Base-by-base conservation (phyloP, 805 yeast species). In the Schwanniomyces occidentalis region DNA sequence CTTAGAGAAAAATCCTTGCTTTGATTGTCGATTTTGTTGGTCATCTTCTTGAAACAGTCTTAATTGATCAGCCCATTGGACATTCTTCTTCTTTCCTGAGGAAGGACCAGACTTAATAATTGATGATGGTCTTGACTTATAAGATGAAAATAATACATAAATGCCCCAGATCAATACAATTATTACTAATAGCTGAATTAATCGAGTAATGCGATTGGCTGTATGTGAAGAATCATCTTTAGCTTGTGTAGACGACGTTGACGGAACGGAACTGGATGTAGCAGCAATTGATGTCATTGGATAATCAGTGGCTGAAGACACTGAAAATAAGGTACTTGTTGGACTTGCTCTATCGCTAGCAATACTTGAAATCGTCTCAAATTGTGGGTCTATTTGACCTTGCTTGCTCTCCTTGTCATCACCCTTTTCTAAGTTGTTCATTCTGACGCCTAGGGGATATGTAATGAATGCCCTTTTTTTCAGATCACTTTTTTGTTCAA, bases 51-150 rank as follows among this genome's bases (percentile, higher is more conserved):
- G 63, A 38, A 57, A 58, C 26, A 49, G 51, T 38, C 64, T 47
- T 36, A 69, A 46, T 48, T 65, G 69, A 41, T 69, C 73, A 8
- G 73, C 73, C 75, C 75, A 69, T 49, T 63, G 73, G 10, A 69
- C 75, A 32, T 67, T 68, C 49, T 69, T 69, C 54, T 65, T 67
- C 34, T 54, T 60, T 1, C 60, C 58, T 9, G 57, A 35, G 3
- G 52, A 32, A 4, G 61, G 41, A 4, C 63, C 49, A 5, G 65
- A 54, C 35, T 63, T 65, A 46, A 69, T 67, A 30, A 69, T 69
- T 4, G 72, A 65, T 7, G 71, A 52, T 10, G 73, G 71, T 30
- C 61, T 45, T 18, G 71, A 54, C 34, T 46, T 54, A 51, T 64
- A 66, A 5, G 65, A 52, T 6, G 60, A 35, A 46, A 66, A 66